Base-by-base conservation (phyloP, 1,139 yeast genomes). In the Pneumocystis wakefieldiae region DNA sequence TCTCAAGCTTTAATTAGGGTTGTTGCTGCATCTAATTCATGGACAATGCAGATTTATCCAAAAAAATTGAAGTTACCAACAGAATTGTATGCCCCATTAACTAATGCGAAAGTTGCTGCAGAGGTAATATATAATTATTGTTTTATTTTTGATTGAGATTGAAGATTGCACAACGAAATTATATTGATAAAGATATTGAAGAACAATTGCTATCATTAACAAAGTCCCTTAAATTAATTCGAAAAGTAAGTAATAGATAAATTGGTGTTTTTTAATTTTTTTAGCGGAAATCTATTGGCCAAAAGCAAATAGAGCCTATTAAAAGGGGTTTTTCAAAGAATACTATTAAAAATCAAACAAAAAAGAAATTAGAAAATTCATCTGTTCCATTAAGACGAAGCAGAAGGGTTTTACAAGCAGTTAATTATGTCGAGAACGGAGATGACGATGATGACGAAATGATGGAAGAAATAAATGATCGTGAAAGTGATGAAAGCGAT, bases 1-100 rank as follows among this genome's bases (percentile, higher is more conserved):
- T 78, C 90, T 0, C 95, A 87, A 72, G 74, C 85, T 66, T 76
- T 83, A 4, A 77, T 90, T 59, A 80, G 84, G 64, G 83, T 81
- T 64, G 75, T 81, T 55, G 82, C 86, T 61, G 85, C 81, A 58
- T 71, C 67, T 57, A 82, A 80, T 69, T 78, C 78, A 62, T 88
- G 96, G 95, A 80, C 81, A 29, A 77, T 87, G 66, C 81, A 84
- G 39, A 83, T 91, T 0, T 90, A 92, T 83, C 95, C 96, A 0
- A 94, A 92, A 0, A 86, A 84, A 68, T 73, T 86, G 37, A 81
- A 81, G 42, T 73, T 89, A 36, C 85, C 94, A 0, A 74, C 78
- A 10, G 69, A 67, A 41, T 37, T 67, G 37, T 67, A 66, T 59
- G 62, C 64, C 55, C 64, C 68, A 12, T 62, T 63, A 7, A 62